Evolutionary conservation across 768 basidiomycete genomes (phyloP).

Genomic region (Dendrothele bispora): DNA sequence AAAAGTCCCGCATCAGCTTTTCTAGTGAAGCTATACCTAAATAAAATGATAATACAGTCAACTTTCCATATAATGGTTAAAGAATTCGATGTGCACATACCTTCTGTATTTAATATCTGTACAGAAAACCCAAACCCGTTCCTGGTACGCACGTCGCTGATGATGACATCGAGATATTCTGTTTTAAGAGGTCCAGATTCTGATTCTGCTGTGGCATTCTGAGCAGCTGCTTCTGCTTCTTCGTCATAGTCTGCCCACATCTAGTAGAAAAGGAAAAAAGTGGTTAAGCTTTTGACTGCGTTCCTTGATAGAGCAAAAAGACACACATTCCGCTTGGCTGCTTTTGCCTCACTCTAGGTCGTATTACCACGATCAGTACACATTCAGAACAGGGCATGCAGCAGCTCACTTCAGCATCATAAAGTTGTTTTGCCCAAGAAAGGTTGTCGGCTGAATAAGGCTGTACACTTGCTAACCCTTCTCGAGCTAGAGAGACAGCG

Average conservation of each 20-base stretch:
- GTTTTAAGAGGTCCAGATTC: conserved; percentile 61
- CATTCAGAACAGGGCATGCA: not conserved
- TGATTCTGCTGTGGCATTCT: conserved; percentile 44
- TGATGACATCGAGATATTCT: conserved; percentile 90
- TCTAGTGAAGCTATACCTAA: conserved; percentile 89
- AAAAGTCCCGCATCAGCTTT: conserved; percentile 93
- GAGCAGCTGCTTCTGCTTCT: conserved; percentile 57
- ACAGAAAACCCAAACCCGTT: conserved; percentile 88
- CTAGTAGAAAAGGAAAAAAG: conserved; percentile 44
- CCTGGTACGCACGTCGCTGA: conserved; percentile 79
- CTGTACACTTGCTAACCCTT: conserved; percentile 89
- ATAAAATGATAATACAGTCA: too few species aligned
- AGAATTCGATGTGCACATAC: conserved; percentile 45
- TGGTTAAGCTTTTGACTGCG: not conserved
- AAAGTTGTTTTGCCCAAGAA: conserved; percentile 76
- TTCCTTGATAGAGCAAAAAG: not conserved
- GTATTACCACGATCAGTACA: conserved; percentile 3
- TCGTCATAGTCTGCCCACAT: conserved; percentile 88
- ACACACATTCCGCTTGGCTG: conserved; percentile 72
- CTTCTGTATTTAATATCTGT: conserved; percentile 89
- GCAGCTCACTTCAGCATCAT: conserved; percentile 72
- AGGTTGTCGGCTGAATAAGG: conserved; percentile 83
- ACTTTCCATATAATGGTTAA: too few species aligned
- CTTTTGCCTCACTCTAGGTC: conserved; percentile 75
- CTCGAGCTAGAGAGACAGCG: conserved; percentile 78